Evolutionary conservation across 2,329 filamentous ascomycete species (phyloP).

Genomic region (Calonectria pteridis): DNA sequence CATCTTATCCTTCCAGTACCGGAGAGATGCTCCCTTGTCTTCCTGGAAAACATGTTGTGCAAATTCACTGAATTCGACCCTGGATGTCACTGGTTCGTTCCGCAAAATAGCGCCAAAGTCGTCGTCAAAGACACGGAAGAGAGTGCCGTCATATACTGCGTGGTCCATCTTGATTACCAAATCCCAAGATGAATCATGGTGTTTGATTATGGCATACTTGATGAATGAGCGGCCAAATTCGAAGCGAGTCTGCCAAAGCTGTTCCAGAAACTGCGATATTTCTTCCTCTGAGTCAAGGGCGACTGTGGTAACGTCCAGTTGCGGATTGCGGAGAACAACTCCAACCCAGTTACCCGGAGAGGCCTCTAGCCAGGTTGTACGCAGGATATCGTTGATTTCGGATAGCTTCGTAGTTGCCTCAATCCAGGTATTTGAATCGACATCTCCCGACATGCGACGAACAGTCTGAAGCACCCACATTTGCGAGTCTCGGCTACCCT

Average conservation of each 20-base stretch:
- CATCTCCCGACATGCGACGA: conserved; percentile 30
- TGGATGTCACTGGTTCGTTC: conserved; percentile 30
- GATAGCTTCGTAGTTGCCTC: conserved; percentile 32
- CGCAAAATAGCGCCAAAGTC: neutral
- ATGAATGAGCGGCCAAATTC: conserved; percentile 49
- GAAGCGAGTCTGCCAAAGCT: conserved; percentile 45
- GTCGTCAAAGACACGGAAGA: conserved; percentile 50
- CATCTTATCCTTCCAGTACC: neutral
- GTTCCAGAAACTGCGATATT: conserved; percentile 37
- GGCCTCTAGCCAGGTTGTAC: conserved; percentile 35
- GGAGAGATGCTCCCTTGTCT: neutral
- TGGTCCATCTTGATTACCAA: conserved; percentile 48
- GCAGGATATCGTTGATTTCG: conserved; percentile 40
- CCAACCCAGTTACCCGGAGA: conserved; percentile 34
- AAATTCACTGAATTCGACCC: conserved; percentile 49
- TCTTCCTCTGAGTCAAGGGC: conserved; percentile 38
- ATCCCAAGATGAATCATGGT: conserved; percentile 37
- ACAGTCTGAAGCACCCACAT: conserved; percentile 44
- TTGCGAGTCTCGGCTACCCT: conserved; percentile 33
- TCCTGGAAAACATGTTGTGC: conserved; percentile 33
- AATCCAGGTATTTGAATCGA: conserved; percentile 37
- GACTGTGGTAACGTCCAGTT: conserved; percentile 26
- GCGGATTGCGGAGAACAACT: conserved; percentile 34
- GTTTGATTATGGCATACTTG: conserved; percentile 47
- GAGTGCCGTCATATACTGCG: conserved; percentile 50